A percentile compares a stretch with the other conserved stretches of the same genome.
Conservation (phyloP, 1,284 basidiomycete genomes). For the Sporisorium exsertum region DNA sequence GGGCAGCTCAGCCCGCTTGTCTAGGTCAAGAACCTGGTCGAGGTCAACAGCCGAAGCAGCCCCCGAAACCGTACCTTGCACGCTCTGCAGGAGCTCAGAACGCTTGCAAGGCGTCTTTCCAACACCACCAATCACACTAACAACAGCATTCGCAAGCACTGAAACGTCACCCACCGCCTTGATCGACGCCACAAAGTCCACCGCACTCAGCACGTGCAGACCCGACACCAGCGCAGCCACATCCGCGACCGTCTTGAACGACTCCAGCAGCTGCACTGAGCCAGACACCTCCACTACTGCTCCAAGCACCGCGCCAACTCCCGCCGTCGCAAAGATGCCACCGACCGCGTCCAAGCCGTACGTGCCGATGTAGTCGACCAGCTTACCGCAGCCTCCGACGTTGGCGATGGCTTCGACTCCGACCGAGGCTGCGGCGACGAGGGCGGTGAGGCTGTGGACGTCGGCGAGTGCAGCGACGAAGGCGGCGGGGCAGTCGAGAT, state of each 20-base stretch:
- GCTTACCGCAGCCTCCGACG: constrained; percentile 22
- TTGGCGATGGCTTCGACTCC: constrained; percentile 14
- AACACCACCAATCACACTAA: background rate
- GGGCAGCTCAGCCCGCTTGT: constrained; percentile 28
- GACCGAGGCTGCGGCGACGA: constrained; percentile 15
- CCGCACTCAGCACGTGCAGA: constrained; percentile 12
- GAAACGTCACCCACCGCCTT: constrained; percentile 17
- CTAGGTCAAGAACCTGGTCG: background rate
- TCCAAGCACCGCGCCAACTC: constrained; percentile 13
- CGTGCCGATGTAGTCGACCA: constrained; percentile 16
- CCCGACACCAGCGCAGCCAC: constrained; percentile 25
- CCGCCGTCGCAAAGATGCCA: constrained; percentile 6
- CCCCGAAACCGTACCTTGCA: constrained; percentile 10
- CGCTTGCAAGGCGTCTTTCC: constrained; percentile 10
- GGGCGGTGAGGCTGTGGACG: constrained; percentile 13
- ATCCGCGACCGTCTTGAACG: constrained; percentile 30
- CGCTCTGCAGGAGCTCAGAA: constrained; percentile 12
- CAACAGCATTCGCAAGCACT: constrained; percentile 1
- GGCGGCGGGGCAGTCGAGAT: constrained; percentile 14
- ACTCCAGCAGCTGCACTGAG: constrained; percentile 22
- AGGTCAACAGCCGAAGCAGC: constrained; percentile 1
- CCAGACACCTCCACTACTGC: constrained; percentile 11
- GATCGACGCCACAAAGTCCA: constrained; percentile 19
- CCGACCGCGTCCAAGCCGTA: constrained; percentile 12
- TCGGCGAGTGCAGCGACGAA: constrained; percentile 27